A percentile compares a stretch with the other conserved stretches of the same genome.
phyloP scores from a whole-genome alignment of 2,329 filamentous ascomycete species.

The Knufia petricola region DNA sequence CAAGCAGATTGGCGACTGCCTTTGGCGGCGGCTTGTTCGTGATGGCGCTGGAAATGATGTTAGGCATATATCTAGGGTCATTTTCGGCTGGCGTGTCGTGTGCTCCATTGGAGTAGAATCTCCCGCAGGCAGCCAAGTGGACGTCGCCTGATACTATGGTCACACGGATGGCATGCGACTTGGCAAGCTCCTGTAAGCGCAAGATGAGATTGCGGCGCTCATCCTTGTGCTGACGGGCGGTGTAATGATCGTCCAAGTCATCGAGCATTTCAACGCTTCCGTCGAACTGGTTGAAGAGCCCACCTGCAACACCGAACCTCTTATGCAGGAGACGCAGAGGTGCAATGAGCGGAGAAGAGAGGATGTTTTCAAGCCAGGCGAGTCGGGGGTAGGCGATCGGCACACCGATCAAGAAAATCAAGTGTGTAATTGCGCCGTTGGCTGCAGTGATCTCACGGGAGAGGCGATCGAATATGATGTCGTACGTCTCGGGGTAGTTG shows the following conservation, averaged over 20 bases:
- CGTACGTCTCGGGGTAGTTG: slow-evolving; percentile 65
- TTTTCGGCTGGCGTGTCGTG: slow-evolving; percentile 47
- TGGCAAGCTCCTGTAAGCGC: slow-evolving; percentile 50
- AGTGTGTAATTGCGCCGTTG: slow-evolving; percentile 51
- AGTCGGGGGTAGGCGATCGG: slow-evolving; percentile 65
- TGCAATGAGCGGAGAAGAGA: slow-evolving; percentile 75
- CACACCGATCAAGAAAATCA: slow-evolving; percentile 56
- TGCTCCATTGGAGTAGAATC: slow-evolving; percentile 54
- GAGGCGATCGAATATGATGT: slow-evolving; percentile 49
- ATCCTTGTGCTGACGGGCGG: slow-evolving; percentile 78
- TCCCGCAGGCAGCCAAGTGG: slow-evolving; percentile 52
- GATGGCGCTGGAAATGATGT: slow-evolving; percentile 55
- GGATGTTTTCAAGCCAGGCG: slow-evolving; percentile 93
- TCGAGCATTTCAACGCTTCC: slow-evolving; percentile 59
- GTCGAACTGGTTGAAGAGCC: slow-evolving; percentile 88
- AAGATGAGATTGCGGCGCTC: slow-evolving; percentile 68
- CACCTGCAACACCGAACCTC: slow-evolving; percentile 75
- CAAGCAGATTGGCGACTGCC: slow-evolving; percentile 55
- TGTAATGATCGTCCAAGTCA: slow-evolving; percentile 66
- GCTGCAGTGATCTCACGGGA: slow-evolving; percentile 41
- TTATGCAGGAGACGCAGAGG: slow-evolving; percentile 85
- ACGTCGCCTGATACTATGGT: slow-evolving; percentile 57
- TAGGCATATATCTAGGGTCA: slow-evolving; percentile 55
- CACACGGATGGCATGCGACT: slow-evolving; percentile 47
- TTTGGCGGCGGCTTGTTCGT: slow-evolving; percentile 59